Evolutionary conservation across 2,329 filamentous ascomycete genomes (phyloP).

Genomic region (Fusarium sp.): DNA sequence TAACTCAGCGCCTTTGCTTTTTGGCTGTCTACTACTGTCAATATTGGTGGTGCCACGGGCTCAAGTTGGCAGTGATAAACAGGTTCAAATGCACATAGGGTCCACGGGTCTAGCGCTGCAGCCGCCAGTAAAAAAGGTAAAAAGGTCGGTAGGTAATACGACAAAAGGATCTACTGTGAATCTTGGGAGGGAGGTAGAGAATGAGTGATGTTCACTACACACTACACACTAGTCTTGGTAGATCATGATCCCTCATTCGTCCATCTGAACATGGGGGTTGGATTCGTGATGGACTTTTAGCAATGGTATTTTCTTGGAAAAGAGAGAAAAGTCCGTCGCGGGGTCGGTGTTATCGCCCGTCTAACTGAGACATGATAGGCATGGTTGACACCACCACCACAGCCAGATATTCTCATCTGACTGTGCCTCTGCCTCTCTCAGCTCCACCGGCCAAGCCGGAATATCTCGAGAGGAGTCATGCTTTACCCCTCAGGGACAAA

Average conservation of each 20-base stretch:
- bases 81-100: slow-evolving; percentile 39
- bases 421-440: slow-evolving; percentile 37
- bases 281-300: slow-evolving; percentile 9
- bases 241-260: slow-evolving; percentile 7
- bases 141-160: neutral
- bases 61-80: slow-evolving; percentile 36
- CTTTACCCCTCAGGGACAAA: slow-evolving; percentile 27
- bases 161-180: slow-evolving; percentile 12
- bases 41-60: slow-evolving; percentile 21
- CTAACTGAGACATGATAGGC: slow-evolving; percentile 48
- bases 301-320: slow-evolving; percentile 12
- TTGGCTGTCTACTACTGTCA: neutral
- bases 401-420: slow-evolving; percentile 44
- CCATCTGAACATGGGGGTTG: slow-evolving; percentile 20
- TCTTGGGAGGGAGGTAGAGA: slow-evolving; percentile 3
- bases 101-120: slow-evolving; percentile 33
- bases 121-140: slow-evolving; percentile 30
- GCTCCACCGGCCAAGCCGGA: slow-evolving; percentile 36
- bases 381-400: slow-evolving; percentile 45
- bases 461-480: slow-evolving; percentile 41
- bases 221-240: neutral
- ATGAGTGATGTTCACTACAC: slow-evolving; percentile 4
- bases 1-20: slow-evolving; percentile 18
- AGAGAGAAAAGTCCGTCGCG: slow-evolving; percentile 10
- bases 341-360: slow-evolving; percentile 26